Evolutionary conservation across 257 asterid genomes (phyloP).

Genomic region (Apocynum venetum): DNA sequence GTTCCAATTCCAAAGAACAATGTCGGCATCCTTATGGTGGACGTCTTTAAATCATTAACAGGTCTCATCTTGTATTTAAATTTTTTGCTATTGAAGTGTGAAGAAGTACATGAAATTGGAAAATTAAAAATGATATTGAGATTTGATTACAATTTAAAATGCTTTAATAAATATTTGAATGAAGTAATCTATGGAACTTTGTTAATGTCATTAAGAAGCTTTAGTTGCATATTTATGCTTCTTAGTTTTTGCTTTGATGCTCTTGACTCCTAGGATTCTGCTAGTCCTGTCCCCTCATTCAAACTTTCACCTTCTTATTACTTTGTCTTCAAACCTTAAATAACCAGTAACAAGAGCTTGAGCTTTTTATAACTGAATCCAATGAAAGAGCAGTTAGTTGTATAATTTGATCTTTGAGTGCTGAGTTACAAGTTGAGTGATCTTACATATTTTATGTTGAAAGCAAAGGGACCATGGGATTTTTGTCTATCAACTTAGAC

Average conservation of each 20-base stretch:
- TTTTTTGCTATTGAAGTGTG: slow-evolving; percentile 5
- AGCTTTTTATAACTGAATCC: background rate
- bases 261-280: background rate
- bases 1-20: slow-evolving; percentile 88
- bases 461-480: too few relatives aligned
- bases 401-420: background rate
- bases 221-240: background rate
- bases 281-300: background rate
- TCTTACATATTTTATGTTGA: too few relatives aligned
- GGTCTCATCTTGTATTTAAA: slow-evolving; percentile 38
- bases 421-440: too few relatives aligned
- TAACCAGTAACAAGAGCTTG: background rate
- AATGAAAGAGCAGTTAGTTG: too few relatives aligned
- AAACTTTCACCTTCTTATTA: background rate
- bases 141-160: background rate
- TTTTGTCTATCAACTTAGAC: too few relatives aligned
- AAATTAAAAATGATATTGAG: background rate
- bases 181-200: background rate
- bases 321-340: background rate
- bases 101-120: background rate
- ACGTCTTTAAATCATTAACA: slow-evolving; percentile 53
- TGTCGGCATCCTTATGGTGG: slow-evolving; percentile 69
- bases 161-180: background rate
- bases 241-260: background rate
- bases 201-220: background rate